Base-by-base conservation (phyloP, 805 yeast species). In the Blastobotrys attinorum region DNA sequence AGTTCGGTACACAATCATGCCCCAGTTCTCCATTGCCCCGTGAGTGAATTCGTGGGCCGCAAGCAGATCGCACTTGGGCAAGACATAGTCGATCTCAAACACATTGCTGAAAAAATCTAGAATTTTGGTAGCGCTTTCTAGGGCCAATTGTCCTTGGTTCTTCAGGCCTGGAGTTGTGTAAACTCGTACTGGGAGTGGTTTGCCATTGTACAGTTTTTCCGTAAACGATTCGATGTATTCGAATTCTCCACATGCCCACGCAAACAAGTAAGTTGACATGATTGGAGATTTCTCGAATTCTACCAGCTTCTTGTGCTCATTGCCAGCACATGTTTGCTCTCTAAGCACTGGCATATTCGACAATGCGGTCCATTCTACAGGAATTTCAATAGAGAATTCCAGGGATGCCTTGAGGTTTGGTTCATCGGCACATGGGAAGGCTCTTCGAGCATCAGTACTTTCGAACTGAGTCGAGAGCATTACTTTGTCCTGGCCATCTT, bases 1-100 rank as follows among this genome's bases (percentile, higher is more conserved):
- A 37, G 83, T 81, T 65, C 92, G 75, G 65, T 81, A 84, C 20
- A 92, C 84, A 55, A 84, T 75, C 56, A 83, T 70, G 33, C 57
- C 60, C 73, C 83, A 83, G 64, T 84, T 84, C 66, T 84, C 95
- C 95, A 84, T 84, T 39, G 95, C 95, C 56, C 92, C 92, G 17
- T 88, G 88, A 29, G 84, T 70, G 62, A 83, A 84, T 63, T 83
- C 92, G 56, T 82, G 90, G 49, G 82, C 81, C 18, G 89, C 90
- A 44, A 83, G 83, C 68, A 81, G 75, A 60, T 84, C 92, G 68
- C 81, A 73, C 64, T 84, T 84, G 41, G 92, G 92, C 56, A 84
- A 70, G 25, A 84, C 85, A 61, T 83, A 84, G 46, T 81, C 75
- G 51, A 84, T 81, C 45, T 78, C 87, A 60, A 84, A 84, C 39